phyloP scores from a whole-genome alignment of 2,329 filamentous ascomycete genomes.

The Chaetoscypha palmicola region DNA sequence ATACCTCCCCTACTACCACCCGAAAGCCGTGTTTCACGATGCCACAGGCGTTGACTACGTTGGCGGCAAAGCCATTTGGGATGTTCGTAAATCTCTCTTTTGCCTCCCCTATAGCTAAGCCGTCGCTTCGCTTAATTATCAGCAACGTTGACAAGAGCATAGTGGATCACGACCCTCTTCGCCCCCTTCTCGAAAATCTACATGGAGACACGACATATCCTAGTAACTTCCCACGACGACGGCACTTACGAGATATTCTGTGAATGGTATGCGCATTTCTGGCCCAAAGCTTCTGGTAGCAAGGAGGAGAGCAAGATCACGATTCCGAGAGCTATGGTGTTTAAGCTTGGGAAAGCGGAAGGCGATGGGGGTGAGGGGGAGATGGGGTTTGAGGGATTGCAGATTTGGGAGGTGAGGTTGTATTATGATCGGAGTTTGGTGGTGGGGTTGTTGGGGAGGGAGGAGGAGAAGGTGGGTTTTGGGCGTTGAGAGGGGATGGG shows the following conservation, averaged over 20 bases:
- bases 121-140: not conserved
- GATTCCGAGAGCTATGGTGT: constrained; percentile 10
- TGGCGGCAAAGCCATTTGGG: not conserved
- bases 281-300: constrained; percentile 3
- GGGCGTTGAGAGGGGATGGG: constrained; percentile 2
- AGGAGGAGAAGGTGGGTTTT: constrained; percentile 10
- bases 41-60: constrained; percentile 2
- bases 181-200: constrained; percentile 2
- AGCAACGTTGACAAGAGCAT: not conserved
- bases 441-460: not conserved
- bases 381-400: constrained; percentile 11
- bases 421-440: constrained; percentile 13
- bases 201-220: not conserved
- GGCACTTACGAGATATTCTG: constrained; percentile 7
- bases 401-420: constrained; percentile 11
- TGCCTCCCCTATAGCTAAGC: no score
- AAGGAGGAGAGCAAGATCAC: constrained; percentile 3
- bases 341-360: constrained; percentile 8
- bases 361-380: constrained; percentile 1
- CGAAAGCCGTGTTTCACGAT: constrained; percentile 2
- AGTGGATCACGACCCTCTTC: constrained; percentile 2
- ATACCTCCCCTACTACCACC: constrained; percentile 4
- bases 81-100: no score
- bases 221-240: not conserved
- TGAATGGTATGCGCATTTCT: constrained; percentile 10